Evolutionary conservation across 768 basidiomycete species (phyloP), one percentile per base, ranked within the genome.

Genomic region (Pholiota microspora): DNA sequence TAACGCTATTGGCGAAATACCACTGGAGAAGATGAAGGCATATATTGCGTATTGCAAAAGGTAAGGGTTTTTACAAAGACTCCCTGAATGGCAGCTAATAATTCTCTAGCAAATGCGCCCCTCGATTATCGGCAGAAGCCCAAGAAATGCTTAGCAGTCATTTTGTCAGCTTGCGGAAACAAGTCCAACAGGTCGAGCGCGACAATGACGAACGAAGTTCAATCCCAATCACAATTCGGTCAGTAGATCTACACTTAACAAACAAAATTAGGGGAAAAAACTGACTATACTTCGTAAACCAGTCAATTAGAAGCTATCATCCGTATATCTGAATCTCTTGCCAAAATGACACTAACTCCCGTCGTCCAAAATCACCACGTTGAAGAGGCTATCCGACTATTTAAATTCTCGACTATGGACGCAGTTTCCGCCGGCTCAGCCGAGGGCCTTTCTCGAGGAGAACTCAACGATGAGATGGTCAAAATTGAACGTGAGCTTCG

Each of bases 341-440:
- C 96, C 10, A 99, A 98, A 66, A 82, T 98, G 72, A 94, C 94
- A 2, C 78, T 99, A 13, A 88, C 89, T 0, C 79, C 92, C 0
- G 80, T 86, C 2, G 97, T 98, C 2, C 85, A 88, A 63, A 88
- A 88, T 45, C 88, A 95, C 67, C 95, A 99, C 62, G 96, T 98
- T 21, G 95, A 98, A 70, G 97, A 99, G 70, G 92, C 97, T 5
- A 98, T 98, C 62, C 89, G 97, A 8, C 72, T 99, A 36, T 99
- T 99, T 86, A 98, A 96, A 66, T 95, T 87, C 73, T 98, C 95
- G 7, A 98, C 97, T 2, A 98, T 99, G 96, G 94, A 98, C 68
- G 97, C 97, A 23, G 95, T 98, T 24, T 89, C 91, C 10, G 94
- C 94, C 0, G 95, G 97, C 10, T 88, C 92, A 28, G 86, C 89